Evolutionary conservation across 2,329 filamentous ascomycete genomes (phyloP).

Genomic region (Chaetomium strumarium): DNA sequence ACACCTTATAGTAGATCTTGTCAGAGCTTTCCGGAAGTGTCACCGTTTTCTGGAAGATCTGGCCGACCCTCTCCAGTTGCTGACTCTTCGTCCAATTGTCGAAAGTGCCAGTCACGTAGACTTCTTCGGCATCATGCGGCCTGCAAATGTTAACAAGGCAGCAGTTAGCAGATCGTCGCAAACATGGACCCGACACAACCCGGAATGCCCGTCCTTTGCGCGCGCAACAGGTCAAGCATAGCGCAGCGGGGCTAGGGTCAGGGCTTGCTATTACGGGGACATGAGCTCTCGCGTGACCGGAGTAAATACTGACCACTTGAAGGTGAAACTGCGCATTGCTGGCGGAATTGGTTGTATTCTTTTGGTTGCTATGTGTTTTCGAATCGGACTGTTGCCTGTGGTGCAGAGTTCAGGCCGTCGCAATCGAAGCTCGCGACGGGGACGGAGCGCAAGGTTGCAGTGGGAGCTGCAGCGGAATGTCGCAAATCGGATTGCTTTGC

Average conservation of each 20-base stretch:
- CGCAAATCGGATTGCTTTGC: not conserved
- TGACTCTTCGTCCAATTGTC: conserved; percentile 89
- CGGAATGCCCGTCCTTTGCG: conserved; percentile 15
- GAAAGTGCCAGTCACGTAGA: conserved; percentile 93
- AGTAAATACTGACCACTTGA: conserved; percentile 56
- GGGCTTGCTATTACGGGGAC: not conserved
- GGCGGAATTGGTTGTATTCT: not conserved
- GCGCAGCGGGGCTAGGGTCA: conserved; percentile 13
- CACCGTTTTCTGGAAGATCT: conserved; percentile 75
- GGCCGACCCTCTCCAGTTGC: conserved; percentile 69
- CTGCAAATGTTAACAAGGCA: conserved; percentile 41
- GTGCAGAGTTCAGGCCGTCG: not conserved
- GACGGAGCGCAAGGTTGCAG: not conserved
- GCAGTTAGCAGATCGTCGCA: conserved; percentile 22
- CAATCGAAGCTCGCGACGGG: not conserved
- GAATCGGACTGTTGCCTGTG: conserved; percentile 21
- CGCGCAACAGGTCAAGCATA: conserved; percentile 14
- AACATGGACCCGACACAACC: conserved; percentile 18
- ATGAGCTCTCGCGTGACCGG: not conserved
- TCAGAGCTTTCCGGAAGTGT: conserved; percentile 57
- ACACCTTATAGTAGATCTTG: conserved; percentile 94
- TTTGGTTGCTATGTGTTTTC: not conserved
- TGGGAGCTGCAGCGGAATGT: not conserved
- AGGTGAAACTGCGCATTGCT: conserved; percentile 60
- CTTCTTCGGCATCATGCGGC: conserved; percentile 76